Base-by-base conservation (phyloP, 2,329 filamentous ascomycete species). In the Talaromyces islandicus region DNA sequence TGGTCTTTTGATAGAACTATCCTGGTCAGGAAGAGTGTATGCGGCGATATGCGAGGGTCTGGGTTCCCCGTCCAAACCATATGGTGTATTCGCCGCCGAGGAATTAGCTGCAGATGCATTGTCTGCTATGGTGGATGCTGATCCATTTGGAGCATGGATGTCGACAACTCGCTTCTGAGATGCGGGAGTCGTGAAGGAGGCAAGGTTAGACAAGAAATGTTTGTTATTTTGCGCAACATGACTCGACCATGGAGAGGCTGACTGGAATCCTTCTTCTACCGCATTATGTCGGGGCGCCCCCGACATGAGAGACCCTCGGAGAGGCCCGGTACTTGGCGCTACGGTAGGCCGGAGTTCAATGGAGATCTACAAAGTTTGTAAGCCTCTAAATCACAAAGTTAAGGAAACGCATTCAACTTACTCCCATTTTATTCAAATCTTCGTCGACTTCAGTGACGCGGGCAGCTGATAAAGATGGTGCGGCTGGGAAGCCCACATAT, bases 401-500 rank as follows among this genome's bases (percentile, higher is more conserved):
- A n/a, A 25, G 7, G 10, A 29, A 17, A 19, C 4, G 32, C 4
- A 46, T 27, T 19, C 52, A 62, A 83, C 87, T 81, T 80, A 97
- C 92, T 70, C 89, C 88, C 81, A 99, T 97, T 66, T 89, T 89
- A 72, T 89, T 87, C 64, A 97, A 80, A 76, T 99, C 94, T 55
- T 93, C 88, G 59, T 96, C 91, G 53, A 94, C 77, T 69, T 97
- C 91, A 11, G 83, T 80, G 24, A 83, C 75, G 41, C 88, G 87
- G 27, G 90, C 89, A 48, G 89, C 84, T 60, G 81, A 81, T 75
- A 99, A 88, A 35, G 90, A 83, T 21, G 94, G 94, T n/a, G 92
- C 94, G 32, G 93, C 92, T 38, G 94, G 94, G 76, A 99, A 99
- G 25, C 94, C 94, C 69, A 96, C 88, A 72, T 97, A 92, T 76